Evolutionary conservation across 2,329 filamentous ascomycete species (phyloP).

Genomic region (Dactylellina haptotyla): DNA sequence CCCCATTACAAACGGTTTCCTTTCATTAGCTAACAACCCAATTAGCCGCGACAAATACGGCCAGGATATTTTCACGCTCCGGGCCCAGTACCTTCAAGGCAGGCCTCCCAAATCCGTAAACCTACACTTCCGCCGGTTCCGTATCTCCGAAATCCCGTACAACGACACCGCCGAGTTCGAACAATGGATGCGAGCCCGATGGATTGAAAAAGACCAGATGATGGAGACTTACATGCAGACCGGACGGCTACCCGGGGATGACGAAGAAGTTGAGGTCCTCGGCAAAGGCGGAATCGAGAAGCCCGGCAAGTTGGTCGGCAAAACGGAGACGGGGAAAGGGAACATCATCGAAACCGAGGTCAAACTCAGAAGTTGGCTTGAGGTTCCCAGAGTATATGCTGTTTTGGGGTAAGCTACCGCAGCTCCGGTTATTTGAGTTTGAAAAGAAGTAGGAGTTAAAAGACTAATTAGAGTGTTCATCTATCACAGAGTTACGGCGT

Average conservation of each 20-base stretch:
- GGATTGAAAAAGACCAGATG: slow-evolving; percentile 90
- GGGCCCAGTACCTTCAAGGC: slow-evolving; percentile 87
- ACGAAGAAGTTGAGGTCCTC: slow-evolving; percentile 59
- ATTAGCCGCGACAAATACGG: slow-evolving; percentile 79
- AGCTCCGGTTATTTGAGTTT: background rate
- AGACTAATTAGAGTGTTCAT: slow-evolving; percentile 31
- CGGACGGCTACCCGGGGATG: slow-evolving; percentile 80
- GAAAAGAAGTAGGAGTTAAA: slow-evolving; percentile 12
- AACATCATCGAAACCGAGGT: slow-evolving; percentile 69
- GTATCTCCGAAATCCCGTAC: slow-evolving; percentile 81
- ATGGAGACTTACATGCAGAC: slow-evolving; percentile 83
- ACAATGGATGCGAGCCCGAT: slow-evolving; percentile 82
- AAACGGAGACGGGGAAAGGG: slow-evolving; percentile 58
- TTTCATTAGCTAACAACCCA: slow-evolving; percentile 14
- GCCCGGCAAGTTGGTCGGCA: slow-evolving; percentile 57
- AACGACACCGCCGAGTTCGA: slow-evolving; percentile 80
- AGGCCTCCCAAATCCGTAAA: slow-evolving; percentile 93
- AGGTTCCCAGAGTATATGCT: slow-evolving; percentile 68
- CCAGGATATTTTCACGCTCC: slow-evolving; percentile 88
- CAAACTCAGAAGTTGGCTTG: slow-evolving; percentile 67
- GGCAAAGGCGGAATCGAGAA: slow-evolving; percentile 53
- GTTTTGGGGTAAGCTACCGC: slow-evolving; percentile 62
- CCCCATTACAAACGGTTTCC: background rate
- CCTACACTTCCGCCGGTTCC: slow-evolving; percentile 93
- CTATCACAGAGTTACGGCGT: slow-evolving; percentile 39